Evolutionary conservation across 2,329 filamentous ascomycete species (phyloP).

Genomic region (Neofusicoccum parvum): DNA sequence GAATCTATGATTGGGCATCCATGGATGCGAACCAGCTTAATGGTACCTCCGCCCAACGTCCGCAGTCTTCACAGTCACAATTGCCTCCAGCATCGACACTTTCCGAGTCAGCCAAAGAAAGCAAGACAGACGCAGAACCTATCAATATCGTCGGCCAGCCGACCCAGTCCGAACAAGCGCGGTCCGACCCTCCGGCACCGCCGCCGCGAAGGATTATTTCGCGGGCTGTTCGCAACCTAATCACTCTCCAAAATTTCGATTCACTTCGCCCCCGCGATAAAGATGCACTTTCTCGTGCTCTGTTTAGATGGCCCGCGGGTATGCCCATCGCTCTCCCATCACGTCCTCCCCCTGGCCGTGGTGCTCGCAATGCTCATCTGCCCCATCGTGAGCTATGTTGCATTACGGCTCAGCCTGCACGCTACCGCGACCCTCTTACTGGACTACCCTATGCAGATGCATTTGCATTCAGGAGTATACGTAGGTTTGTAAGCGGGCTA

Average conservation of each 20-base stretch:
- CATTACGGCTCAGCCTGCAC: slow-evolving; percentile 79
- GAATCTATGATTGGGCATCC: slow-evolving; percentile 40
- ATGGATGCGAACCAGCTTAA: slow-evolving; percentile 13
- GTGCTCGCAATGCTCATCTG: slow-evolving; percentile 44
- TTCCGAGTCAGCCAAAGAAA: slow-evolving; percentile 53
- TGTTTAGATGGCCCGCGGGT: slow-evolving; percentile 41
- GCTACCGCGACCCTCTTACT: slow-evolving; percentile 82
- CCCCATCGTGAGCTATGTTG: slow-evolving; percentile 63
- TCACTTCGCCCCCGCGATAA: slow-evolving; percentile 29
- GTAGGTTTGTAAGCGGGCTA: slow-evolving; percentile 55
- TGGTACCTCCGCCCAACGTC: slow-evolving; percentile 19
- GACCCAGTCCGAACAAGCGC: slow-evolving; percentile 19
- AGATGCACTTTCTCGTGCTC: slow-evolving; percentile 22
- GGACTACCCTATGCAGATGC: slow-evolving; percentile 79
- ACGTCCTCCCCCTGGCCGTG: slow-evolving; percentile 55
- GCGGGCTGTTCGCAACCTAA: slow-evolving; percentile 58
- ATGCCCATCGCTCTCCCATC: slow-evolving; percentile 31
- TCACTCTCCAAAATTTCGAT: slow-evolving; percentile 60
- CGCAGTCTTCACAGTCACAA: slow-evolving; percentile 10
- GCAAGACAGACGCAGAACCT: slow-evolving; percentile 51
- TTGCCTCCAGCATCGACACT: slow-evolving; percentile 31
- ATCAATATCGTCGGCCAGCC: neutral
- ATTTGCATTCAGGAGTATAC: slow-evolving; percentile 80
- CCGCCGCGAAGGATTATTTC: slow-evolving; percentile 45
- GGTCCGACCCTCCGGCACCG: slow-evolving; percentile 34